These are phyloP conservation scores for Talaromyces sp. DNA, from an alignment of 2,329 filamentous ascomycete species.

Conservation along the genomic window DNA sequence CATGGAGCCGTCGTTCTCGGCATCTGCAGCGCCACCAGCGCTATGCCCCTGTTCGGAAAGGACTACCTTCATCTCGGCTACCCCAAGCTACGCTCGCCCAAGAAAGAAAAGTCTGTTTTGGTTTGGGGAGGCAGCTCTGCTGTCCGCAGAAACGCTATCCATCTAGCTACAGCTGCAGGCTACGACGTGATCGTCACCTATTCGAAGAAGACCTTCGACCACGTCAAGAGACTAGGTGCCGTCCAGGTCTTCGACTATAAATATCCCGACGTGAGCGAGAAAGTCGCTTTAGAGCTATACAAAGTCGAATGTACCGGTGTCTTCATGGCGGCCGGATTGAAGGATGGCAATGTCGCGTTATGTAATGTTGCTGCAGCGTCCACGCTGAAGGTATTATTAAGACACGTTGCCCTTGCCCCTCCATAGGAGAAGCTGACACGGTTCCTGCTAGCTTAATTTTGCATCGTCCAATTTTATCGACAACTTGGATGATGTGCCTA, in stretches of 20 bases:
- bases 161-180: constrained; percentile 37
- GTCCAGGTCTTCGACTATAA: constrained; percentile 42
- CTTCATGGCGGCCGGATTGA: too few relatives aligned
- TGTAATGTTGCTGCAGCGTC: background rate
- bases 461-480: background rate
- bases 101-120: constrained; percentile 32
- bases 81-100: constrained; percentile 2
- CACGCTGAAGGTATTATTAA: constrained; percentile 2
- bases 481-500: background rate
- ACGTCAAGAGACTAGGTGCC: constrained; percentile 41
- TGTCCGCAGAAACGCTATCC: constrained; percentile 40
- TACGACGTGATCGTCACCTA: constrained; percentile 35
- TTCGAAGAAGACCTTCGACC: constrained; percentile 38
- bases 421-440: too few relatives aligned
- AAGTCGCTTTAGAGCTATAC: too few relatives aligned
- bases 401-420: too few relatives aligned
- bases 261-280: background rate
- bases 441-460: too few relatives aligned
- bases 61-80: constrained; percentile 17
- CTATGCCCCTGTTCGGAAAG: constrained; percentile 21
- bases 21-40: constrained; percentile 21
- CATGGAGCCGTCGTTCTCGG: constrained; percentile 24
- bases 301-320: too few relatives aligned
- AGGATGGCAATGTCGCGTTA: too few relatives aligned
- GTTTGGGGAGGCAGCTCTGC: constrained; percentile 49